Conservation (phyloP, 225 moss, liverwort and hornwort species). For the Straminergon stramineum region DNA sequence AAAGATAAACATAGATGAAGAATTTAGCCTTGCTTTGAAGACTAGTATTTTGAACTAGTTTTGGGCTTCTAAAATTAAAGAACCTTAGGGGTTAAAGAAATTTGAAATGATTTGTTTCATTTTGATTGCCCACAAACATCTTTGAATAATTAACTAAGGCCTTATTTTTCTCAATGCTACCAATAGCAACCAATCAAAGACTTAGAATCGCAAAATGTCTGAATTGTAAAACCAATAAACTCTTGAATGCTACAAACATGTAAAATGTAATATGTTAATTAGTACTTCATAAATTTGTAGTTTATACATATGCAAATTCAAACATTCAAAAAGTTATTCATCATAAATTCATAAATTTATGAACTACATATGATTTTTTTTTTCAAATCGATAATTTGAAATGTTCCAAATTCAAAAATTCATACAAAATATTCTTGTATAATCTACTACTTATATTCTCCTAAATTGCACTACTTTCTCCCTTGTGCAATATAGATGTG, state of each 20-base stretch:
- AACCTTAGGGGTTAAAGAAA: no score
- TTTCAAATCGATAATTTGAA: not conserved
- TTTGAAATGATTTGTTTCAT: not conserved
- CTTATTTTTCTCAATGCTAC: fast-evolving
- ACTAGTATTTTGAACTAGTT: no score
- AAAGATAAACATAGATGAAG: no score
- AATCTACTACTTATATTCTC: no score
- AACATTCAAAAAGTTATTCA: not conserved
- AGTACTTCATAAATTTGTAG: not conserved
- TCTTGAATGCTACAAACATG: not conserved
- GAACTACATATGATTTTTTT: not conserved
- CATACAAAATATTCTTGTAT: not conserved
- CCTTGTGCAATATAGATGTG: not conserved
- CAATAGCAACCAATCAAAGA: not conserved
- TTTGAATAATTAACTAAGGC: not conserved
- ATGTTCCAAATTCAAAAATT: not conserved
- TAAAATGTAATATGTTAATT: no score
- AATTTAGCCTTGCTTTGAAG: no score
- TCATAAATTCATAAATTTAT: not conserved
- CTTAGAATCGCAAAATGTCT: not conserved
- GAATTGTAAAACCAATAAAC: fast-evolving
- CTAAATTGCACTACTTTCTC: not conserved
- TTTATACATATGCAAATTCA: not conserved
- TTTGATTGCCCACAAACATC: not conserved
- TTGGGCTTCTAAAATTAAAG: no score